Base-by-base conservation (phyloP, 257 asterid species). In the Dorcoceras hygrometricum region DNA sequence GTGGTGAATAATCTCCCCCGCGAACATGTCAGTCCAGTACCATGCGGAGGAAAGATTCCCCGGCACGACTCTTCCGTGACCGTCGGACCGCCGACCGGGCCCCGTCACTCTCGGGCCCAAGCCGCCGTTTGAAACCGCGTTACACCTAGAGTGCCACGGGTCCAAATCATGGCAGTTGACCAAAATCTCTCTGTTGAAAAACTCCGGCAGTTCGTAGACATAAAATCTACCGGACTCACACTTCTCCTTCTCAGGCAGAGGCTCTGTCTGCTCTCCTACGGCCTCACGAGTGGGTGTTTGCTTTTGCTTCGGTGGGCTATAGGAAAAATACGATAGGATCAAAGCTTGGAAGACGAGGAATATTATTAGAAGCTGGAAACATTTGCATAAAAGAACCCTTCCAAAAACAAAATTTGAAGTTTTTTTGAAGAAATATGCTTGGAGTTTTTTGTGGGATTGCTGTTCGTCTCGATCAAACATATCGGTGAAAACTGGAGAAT, bases 1-100 rank as follows among this genome's bases (percentile, higher is more conserved):
- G 32, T 87, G 95, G 75, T 73, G 82, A 1, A 84, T 73, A 6
- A 84, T 77, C 60, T 86, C 89, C 0, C 84, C 86, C 23, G 87
- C 84, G 50, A 83, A 80, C 86, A 83, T 80, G 65, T 87, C 95
- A 10, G 90, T 84, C 88, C 95, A 84, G 55, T 82, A 82, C 95
- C 95, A 87, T 19, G 86, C 58, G 59, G 76, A 68, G 7, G 46
- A 9, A 8, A 83, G 87, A 46, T 73, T 82, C 16, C 31, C 27
- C 9, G 89, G 89, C 61, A 83, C 79, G 39, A 54, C 51, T 20
- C 39, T 1, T 2, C 39, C 39, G 39, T 0, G 39, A 2, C 39
- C 39, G 12, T 8, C 39, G 3, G 39, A 7, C 12, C 10, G 0
- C 53, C 53, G 20, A 16, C 73, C 28, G 0, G 76, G 70, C 18